Percentiles rank a stretch among this genome's conserved stretches.
Evolutionary conservation across 208 protist genomes (phyloP).

Genomic region (Leishmania aethiopica): DNA sequence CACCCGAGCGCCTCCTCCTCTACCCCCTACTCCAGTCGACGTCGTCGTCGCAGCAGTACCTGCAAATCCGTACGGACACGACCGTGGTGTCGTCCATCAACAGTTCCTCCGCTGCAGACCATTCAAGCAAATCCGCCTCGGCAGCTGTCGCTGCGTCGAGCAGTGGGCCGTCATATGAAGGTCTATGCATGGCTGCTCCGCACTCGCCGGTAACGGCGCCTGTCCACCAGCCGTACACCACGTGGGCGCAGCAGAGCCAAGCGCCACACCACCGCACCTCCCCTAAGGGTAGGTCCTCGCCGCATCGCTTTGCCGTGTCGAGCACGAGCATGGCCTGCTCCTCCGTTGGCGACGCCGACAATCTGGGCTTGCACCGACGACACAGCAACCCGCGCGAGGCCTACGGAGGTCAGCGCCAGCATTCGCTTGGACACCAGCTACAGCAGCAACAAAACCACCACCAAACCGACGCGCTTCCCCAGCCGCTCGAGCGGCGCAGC

Average conservation of each 20-base stretch:
- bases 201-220: neutral
- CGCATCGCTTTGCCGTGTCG: constrained; percentile 5
- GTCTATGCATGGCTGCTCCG: neutral
- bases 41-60: constrained; percentile 15
- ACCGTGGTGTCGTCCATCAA: constrained; percentile 18
- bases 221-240: neutral
- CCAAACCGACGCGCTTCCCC: neutral
- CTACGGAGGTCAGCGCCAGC: neutral
- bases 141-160: neutral
- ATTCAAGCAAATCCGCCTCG: constrained; percentile 10
- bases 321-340: constrained; percentile 27
- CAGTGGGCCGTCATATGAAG: neutral
- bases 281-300: neutral
- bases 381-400: neutral
- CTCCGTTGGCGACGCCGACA: constrained; percentile 13
- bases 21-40: constrained; percentile 1
- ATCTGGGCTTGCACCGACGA: neutral
- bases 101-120: constrained; percentile 15
- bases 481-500: constrained; percentile 7
- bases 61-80: constrained; percentile 26
- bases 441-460: constrained; percentile 2
- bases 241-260: constrained; percentile 6
- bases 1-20: neutral
- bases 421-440: neutral
- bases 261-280: neutral